phyloP scores from a whole-genome alignment of 345 rosid species.

The Erucastrum elatum region DNA sequence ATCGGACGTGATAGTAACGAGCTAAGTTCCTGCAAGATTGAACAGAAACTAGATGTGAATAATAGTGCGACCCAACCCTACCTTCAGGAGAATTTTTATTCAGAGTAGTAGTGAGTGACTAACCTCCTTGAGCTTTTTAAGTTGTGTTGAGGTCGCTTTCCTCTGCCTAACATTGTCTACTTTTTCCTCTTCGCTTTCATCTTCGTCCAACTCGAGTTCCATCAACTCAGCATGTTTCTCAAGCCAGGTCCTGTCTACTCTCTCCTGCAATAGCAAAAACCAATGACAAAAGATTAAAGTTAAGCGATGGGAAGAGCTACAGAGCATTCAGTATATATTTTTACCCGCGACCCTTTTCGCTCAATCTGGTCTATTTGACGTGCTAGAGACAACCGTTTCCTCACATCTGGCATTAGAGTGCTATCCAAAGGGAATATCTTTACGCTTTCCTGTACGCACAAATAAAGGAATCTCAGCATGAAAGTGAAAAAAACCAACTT shows the following conservation, averaged over 20 bases:
- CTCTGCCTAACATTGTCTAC: conserved; percentile 61
- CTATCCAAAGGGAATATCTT: conserved; percentile 79
- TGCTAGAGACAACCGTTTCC: conserved; percentile 80
- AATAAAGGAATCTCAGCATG: conserved; percentile 30
- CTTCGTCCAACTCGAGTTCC: conserved; percentile 65
- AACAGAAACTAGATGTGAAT: conserved; percentile 18
- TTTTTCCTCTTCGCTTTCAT: conserved; percentile 90
- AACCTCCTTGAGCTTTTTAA: conserved; percentile 75
- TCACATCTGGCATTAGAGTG: conserved; percentile 87
- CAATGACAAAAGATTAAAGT: background rate
- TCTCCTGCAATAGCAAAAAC: conserved; percentile 56
- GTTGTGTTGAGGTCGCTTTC: conserved; percentile 55
- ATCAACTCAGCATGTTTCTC: conserved; percentile 76
- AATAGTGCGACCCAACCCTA: conserved; percentile 51
- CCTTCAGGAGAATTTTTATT: background rate
- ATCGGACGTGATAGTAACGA: conserved; percentile 64
- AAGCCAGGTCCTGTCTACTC: conserved; percentile 78
- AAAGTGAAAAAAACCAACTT: conserved; percentile 22
- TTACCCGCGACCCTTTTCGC: conserved; percentile 84
- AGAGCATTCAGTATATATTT: background rate
- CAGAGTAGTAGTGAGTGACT: conserved; percentile 8
- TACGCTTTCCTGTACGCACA: conserved; percentile 66
- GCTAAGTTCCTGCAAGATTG: conserved; percentile 67
- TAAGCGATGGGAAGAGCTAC: background rate
- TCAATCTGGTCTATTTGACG: conserved; percentile 81